Percentiles rank a stretch among this genome's conserved stretches.
phyloP scores from a whole-genome alignment of 352 stramenopile genomes.

The Globisporangium splendens region DNA sequence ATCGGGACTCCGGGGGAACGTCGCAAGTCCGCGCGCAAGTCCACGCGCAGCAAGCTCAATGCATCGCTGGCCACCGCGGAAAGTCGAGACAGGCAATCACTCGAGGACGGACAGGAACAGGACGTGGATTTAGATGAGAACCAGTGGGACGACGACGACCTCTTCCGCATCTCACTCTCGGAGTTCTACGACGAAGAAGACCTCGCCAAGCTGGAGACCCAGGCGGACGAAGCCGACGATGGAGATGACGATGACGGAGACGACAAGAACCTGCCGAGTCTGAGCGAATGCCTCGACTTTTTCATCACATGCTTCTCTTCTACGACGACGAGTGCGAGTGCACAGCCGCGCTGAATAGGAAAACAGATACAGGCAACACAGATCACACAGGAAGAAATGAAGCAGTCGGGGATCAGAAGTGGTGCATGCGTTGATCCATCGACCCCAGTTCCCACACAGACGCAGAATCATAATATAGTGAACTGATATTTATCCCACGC shows the following conservation, averaged over 20 bases:
- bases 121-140: background rate
- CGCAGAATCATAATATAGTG: too few relatives aligned
- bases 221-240: background rate
- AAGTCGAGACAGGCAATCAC: background rate
- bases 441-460: too few relatives aligned
- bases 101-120: background rate
- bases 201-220: background rate
- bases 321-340: background rate
- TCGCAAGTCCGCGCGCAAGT: constrained; percentile 1
- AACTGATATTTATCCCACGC: too few relatives aligned
- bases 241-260: background rate
- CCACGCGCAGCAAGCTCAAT: background rate
- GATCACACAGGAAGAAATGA: too few relatives aligned
- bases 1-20: constrained; percentile 6
- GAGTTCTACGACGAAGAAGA: constrained; percentile 7
- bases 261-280: constrained; percentile 10
- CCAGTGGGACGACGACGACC: background rate
- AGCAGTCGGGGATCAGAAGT: too few relatives aligned
- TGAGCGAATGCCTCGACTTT: constrained; percentile 20
- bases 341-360: too few relatives aligned
- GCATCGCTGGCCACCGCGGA: background rate
- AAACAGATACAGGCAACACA: too few relatives aligned
- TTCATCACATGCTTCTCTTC: constrained; percentile 16
- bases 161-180: constrained; percentile 10
- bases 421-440: too few relatives aligned